Conservation (phyloP, 192 early-diverging fungal genomes). For the Ambispora gerdemannii region DNA sequence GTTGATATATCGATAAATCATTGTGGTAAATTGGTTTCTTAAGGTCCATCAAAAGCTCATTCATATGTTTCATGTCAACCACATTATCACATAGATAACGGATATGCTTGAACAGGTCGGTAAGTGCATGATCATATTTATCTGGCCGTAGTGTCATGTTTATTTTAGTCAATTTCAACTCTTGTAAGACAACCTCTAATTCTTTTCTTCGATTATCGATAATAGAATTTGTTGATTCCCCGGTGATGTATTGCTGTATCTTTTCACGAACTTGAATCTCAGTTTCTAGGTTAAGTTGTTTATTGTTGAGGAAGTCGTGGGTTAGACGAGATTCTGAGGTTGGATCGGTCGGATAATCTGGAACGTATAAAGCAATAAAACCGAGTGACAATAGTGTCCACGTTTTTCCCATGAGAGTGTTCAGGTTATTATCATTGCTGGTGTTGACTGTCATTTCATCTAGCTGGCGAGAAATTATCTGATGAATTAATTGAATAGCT, state of each 20-base stretch:
- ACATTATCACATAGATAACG: conserved; percentile 53
- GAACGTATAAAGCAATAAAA: conserved; percentile 71
- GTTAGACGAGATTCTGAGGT: conserved; percentile 68
- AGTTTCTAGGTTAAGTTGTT: conserved; percentile 43
- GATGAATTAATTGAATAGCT: conserved; percentile 20
- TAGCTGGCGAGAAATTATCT: too few species aligned
- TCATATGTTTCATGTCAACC: conserved; percentile 46
- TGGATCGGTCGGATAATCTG: conserved; percentile 80
- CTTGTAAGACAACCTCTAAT: conserved; percentile 36
- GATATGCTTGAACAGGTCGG: conserved; percentile 63
- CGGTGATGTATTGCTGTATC: conserved; percentile 63
- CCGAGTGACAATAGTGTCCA: conserved; percentile 57
- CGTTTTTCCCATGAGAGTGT: conserved; percentile 53
- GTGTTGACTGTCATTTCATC: too few species aligned
- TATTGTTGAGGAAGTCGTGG: conserved; percentile 59
- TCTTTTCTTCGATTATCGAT: conserved; percentile 36
- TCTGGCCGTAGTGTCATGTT: conserved; percentile 63
- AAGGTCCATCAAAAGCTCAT: conserved; percentile 45
- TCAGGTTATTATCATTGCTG: too few species aligned
- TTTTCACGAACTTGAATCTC: conserved; percentile 56
- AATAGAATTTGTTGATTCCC: conserved; percentile 46
- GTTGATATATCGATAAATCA: conserved; percentile 45
- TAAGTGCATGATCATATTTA: conserved; percentile 61
- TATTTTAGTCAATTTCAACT: conserved; percentile 36
- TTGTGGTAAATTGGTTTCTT: conserved; percentile 34